Base-by-base conservation (phyloP, 176 grass and related monocot species). In the Cenchrus americanus region DNA sequence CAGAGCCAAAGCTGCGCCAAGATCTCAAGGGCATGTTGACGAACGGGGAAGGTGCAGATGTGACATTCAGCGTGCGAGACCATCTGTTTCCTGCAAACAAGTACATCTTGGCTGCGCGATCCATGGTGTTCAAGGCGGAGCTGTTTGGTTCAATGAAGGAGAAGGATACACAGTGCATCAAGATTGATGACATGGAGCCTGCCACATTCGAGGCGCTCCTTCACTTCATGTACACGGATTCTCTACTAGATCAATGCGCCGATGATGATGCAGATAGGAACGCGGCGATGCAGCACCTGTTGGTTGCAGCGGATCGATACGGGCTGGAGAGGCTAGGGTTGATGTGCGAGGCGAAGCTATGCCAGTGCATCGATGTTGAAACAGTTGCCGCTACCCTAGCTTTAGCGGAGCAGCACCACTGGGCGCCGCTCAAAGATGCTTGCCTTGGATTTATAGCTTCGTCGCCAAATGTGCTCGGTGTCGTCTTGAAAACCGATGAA, bases 381-480 rank as follows among this genome's bases (percentile, higher is more conserved):
- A 87, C 69, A 7, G 67, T 84, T 1, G 75, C 75, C 0, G 75
- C 34, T 2, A 80, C 14, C 2, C 18, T 90, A 1, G 80, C 14
- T 37, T 55, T 90, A 40, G 84, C 88, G 3, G 79, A 79, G 51
- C 88, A 86, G 4, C 84, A 83, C 14, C 34, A 44, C 24, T 90
- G 84, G 42, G 2, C 1, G 14, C 50, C 61, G 5, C 80, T 83
- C 1, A 78, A 44, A 17, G 3, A 71, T 4, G 60, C 41, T 22
- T 90, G 88, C 58, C 9, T 83, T 11, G 19, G 40, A 12, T 77
- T 89, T 18, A 40, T 85, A 19, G 41, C 79, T 18, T 75, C 69
- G 0, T 34, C 34, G 34, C 30, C 0, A 3, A 6, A 64, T 0
- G 12, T 40, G 21, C 37, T 71, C 6, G n/a, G 32, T 10, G 15